phyloP scores from a whole-genome alignment of 495 filamentous ascomycete genomes.

The Penicillium cinerascens region DNA sequence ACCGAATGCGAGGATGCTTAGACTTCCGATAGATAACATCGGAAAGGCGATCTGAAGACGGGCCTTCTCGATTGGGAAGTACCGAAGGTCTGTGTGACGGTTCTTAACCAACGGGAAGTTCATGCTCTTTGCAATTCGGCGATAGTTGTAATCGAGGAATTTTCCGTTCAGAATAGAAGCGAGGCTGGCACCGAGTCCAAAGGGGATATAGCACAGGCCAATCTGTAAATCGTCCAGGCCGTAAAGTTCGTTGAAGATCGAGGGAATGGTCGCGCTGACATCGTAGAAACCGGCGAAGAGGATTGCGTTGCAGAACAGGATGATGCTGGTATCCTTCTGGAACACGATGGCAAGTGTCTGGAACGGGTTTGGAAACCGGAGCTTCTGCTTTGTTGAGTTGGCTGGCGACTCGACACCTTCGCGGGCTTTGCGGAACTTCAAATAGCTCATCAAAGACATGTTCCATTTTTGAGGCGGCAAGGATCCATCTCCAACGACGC shows the following conservation, averaged over 20 bases:
- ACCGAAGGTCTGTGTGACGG: constrained; percentile 47
- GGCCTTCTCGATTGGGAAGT: constrained; percentile 64
- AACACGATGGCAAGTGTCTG: constrained; percentile 61
- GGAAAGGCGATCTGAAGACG: constrained; percentile 52
- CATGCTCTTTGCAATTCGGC: constrained; percentile 30
- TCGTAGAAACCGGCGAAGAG: constrained; percentile 46
- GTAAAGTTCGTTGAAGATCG: constrained; percentile 41
- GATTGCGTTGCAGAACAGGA: constrained; percentile 41
- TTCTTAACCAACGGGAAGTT: constrained; percentile 49
- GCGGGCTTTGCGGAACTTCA: constrained; percentile 23
- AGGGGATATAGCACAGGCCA: constrained; percentile 48
- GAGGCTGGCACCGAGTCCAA: constrained; percentile 59
- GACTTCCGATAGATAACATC: constrained; percentile 34
- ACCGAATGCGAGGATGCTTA: constrained; percentile 36
- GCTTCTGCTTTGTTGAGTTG: constrained; percentile 35
- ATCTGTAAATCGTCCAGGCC: constrained; percentile 46
- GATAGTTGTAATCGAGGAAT: constrained; percentile 56
- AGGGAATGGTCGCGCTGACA: constrained; percentile 39
- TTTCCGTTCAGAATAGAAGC: constrained; percentile 87
- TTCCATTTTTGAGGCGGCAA: constrained; percentile 33
- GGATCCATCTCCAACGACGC: constrained; percentile 46
- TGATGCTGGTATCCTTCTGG: constrained; percentile 47
- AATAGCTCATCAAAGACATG: constrained; percentile 30
- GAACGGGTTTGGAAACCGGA: constrained; percentile 68
- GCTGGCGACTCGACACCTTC: constrained; percentile 12